Percentiles rank a stretch among this genome's conserved stretches.
These are phyloP conservation scores for Cytospora piceae DNA, from an alignment of 2,329 filamentous ascomycete species.

Conservation along the genomic window DNA sequence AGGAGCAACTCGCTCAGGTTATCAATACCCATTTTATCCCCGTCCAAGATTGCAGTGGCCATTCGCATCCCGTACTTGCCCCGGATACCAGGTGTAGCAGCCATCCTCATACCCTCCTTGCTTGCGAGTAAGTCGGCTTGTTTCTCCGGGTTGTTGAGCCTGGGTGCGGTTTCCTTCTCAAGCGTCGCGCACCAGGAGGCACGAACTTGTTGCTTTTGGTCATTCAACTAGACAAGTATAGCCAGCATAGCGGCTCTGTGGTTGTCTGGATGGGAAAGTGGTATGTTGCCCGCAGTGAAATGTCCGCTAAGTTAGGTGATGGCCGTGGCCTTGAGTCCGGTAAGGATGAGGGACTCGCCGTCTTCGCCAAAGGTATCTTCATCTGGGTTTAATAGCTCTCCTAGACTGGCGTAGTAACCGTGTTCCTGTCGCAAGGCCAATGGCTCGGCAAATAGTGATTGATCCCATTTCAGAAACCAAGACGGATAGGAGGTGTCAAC, in stretches of 20 bases:
- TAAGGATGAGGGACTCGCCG: conserved; percentile 1
- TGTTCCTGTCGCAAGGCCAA: conserved; percentile 26
- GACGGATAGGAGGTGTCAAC: conserved; percentile 26
- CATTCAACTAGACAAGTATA: conserved; percentile 25
- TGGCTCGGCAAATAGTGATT: conserved; percentile 27
- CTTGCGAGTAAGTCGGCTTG: conserved; percentile 10
- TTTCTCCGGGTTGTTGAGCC: conserved; percentile 19
- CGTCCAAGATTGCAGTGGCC: conserved; percentile 13
- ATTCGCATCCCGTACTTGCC: conserved; percentile 28
- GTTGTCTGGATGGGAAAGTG: conserved; percentile 8
- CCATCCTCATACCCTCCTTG: conserved; percentile 1
- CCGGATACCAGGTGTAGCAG: conserved; percentile 8
- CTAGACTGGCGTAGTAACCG: conserved; percentile 30
- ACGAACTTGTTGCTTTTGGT: conserved; percentile 23
- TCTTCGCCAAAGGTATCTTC: conserved; percentile 7
- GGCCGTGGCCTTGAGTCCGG: conserved; percentile 11
- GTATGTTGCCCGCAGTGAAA: conserved; percentile 9
- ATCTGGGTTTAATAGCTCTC: conserved; percentile 19
- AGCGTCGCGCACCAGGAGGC: conserved; percentile 28
- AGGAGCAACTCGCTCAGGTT: conserved; percentile 30
- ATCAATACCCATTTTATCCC: conserved; percentile 24
- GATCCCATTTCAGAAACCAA: conserved; percentile 29
- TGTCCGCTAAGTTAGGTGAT: conserved; percentile 14
- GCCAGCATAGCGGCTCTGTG: conserved; percentile 19
- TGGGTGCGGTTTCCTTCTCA: conserved; percentile 20